Evolutionary conservation across 2,329 filamentous ascomycete species (phyloP).

Genomic region (Paecilomyces variotii): DNA sequence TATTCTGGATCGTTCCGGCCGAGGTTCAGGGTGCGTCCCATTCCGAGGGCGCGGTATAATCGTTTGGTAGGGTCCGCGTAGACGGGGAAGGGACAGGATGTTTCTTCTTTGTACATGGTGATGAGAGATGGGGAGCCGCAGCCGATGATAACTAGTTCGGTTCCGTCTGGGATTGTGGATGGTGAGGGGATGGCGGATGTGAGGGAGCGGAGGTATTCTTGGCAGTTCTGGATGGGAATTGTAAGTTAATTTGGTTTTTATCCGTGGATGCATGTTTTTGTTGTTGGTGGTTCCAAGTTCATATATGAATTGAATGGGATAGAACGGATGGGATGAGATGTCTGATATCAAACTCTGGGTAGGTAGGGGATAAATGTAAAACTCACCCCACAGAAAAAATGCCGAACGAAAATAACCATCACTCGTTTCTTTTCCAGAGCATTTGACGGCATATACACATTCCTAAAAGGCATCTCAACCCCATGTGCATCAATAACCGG

Average conservation of each 20-base stretch:
- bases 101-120: slow-evolving; percentile 54
- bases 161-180: slow-evolving; percentile 41
- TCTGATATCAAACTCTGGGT: too few species aligned
- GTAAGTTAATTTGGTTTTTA: slow-evolving; percentile 1
- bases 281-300: neutral
- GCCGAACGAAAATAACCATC: slow-evolving; percentile 65
- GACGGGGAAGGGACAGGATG: slow-evolving; percentile 62
- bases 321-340: too few species aligned
- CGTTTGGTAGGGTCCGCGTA: slow-evolving; percentile 65
- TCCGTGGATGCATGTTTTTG: neutral
- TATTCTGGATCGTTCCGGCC: slow-evolving; percentile 47
- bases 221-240: slow-evolving; percentile 53
- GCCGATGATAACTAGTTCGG: slow-evolving; percentile 62
- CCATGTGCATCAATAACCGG: slow-evolving; percentile 54
- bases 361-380: too few species aligned
- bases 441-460: slow-evolving; percentile 40
- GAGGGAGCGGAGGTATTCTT: slow-evolving; percentile 62
- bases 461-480: slow-evolving; percentile 54
- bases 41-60: slow-evolving; percentile 60
- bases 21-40: slow-evolving; percentile 56
- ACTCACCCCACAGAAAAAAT: slow-evolving; percentile 74
- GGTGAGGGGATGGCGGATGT: slow-evolving; percentile 49
- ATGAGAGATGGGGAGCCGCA: slow-evolving; percentile 65
- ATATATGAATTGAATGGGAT: neutral
- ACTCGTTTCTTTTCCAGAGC: slow-evolving; percentile 42